These are phyloP conservation scores for Mortierella sp. DNA, from an alignment of 371 early-diverging fungal genomes.

Conservation along the genomic window DNA sequence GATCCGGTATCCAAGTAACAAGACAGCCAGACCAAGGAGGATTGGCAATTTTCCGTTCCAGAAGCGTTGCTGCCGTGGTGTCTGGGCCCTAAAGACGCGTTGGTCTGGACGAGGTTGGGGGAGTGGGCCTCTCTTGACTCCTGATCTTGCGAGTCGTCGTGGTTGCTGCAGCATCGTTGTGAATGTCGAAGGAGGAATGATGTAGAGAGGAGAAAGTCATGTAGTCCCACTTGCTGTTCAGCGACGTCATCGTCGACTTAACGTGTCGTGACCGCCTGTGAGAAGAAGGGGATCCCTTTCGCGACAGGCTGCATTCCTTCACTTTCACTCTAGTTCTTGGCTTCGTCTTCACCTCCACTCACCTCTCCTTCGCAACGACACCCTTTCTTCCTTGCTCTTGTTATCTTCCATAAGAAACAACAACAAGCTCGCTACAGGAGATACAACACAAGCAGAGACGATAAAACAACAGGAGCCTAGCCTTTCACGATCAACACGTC, in stretches of 20 bases:
- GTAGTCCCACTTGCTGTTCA: background rate
- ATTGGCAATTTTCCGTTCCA: constrained; percentile 49
- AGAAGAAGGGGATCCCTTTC: background rate
- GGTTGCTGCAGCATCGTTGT: constrained; percentile 46
- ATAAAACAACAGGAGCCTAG: background rate
- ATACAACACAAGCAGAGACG: background rate
- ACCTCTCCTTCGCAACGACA: background rate
- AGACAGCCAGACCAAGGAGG: constrained; percentile 26
- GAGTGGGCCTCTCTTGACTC: constrained; percentile 28
- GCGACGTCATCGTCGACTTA: constrained; percentile 15
- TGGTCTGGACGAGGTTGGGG: constrained; percentile 26
- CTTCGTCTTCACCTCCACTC: background rate
- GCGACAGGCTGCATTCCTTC: constrained; percentile 10
- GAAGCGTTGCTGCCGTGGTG: constrained; percentile 21
- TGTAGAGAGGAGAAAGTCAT: background rate
- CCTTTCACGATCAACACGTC: background rate
- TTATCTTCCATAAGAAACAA: background rate
- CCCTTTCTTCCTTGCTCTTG: background rate
- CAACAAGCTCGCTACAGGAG: background rate
- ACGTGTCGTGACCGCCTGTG: background rate
- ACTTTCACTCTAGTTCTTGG: background rate
- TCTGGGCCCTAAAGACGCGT: constrained; percentile 24
- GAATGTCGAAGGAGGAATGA: background rate
- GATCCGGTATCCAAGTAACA: constrained; percentile 48
- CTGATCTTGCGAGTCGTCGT: constrained; percentile 41